Evolutionary conservation across 2,329 filamentous ascomycete genomes (phyloP).

Genomic region (Colletotrichum sansevieriae): DNA sequence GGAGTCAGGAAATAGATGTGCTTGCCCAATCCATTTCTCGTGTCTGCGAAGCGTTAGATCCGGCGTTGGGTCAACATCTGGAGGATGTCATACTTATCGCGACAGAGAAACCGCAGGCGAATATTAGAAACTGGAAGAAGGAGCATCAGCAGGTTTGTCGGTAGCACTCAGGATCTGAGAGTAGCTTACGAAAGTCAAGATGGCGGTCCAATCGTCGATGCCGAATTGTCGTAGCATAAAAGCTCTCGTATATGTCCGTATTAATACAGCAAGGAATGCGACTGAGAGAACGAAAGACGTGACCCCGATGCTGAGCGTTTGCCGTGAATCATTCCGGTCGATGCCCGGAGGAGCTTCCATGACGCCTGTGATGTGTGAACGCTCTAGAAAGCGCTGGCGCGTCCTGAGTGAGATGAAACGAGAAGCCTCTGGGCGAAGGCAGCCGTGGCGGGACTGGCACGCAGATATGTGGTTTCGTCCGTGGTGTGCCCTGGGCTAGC

Average conservation of each 20-base stretch:
- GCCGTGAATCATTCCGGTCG: constrained; percentile 16
- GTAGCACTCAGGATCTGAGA: neutral
- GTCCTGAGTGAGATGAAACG: neutral
- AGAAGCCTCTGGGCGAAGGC: neutral
- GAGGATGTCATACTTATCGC: constrained; percentile 19
- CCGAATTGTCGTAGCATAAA: constrained; percentile 46
- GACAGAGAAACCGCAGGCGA: constrained; percentile 27
- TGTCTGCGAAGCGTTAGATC: constrained; percentile 20
- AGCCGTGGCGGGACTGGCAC: neutral
- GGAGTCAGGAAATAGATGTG: constrained; percentile 35
- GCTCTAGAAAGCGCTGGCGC: neutral
- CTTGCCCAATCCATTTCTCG: constrained; percentile 42
- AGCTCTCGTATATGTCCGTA: constrained; percentile 44
- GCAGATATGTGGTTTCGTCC: neutral
- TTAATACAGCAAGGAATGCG: constrained; percentile 26
- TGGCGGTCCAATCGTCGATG: constrained; percentile 46
- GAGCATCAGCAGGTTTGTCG: neutral
- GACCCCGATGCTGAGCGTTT: constrained; percentile 12
- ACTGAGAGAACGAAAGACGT: constrained; percentile 15
- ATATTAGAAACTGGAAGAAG: constrained; percentile 20
- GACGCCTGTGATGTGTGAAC: neutral
- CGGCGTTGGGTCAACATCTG: too few species aligned
- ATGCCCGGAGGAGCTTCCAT: constrained; percentile 39
- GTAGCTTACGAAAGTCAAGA: constrained; percentile 45
- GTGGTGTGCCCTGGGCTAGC: too few species aligned